These are phyloP conservation scores for Lachnellula hyalina DNA, from an alignment of 2,329 filamentous ascomycete genomes.

Conservation along the genomic window DNA sequence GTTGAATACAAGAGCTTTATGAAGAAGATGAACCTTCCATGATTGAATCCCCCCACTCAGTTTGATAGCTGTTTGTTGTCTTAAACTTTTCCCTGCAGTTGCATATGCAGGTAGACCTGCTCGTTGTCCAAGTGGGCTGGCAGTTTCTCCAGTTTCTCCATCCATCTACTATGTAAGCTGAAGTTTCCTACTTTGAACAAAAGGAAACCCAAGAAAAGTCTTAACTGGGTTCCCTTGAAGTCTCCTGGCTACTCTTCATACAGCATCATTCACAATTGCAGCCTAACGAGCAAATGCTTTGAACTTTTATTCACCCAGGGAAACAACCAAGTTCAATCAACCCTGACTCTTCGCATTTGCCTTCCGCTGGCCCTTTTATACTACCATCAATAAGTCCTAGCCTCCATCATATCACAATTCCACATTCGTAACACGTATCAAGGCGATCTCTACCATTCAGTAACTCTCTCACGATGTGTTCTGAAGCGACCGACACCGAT, in stretches of 20 bases:
- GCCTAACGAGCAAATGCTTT: no score
- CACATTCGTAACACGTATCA: not conserved
- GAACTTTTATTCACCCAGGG: no score
- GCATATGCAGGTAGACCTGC: slow-evolving; percentile 6
- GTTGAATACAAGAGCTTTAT: no score
- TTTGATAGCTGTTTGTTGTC: not conserved
- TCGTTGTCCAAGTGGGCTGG: not conserved
- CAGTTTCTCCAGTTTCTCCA: not conserved
- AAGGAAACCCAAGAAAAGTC: not conserved
- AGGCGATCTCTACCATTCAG: no score
- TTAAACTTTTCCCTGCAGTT: slow-evolving; percentile 1
- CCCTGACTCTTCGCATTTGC: not conserved
- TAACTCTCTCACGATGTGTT: not conserved
- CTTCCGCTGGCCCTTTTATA: not conserved
- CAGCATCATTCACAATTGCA: no score
- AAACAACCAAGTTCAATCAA: not conserved
- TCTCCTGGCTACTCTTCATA: no score
- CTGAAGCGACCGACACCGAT: not conserved
- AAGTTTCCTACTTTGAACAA: not conserved
- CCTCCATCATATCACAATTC: not conserved
- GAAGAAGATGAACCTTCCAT: no score
- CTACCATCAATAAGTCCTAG: not conserved
- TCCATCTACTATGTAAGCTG: not conserved
- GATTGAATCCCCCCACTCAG: not conserved
- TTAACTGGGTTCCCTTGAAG: not conserved